Conservation (phyloP, 2,329 filamentous ascomycete genomes). For the Emergomyces africanus region DNA sequence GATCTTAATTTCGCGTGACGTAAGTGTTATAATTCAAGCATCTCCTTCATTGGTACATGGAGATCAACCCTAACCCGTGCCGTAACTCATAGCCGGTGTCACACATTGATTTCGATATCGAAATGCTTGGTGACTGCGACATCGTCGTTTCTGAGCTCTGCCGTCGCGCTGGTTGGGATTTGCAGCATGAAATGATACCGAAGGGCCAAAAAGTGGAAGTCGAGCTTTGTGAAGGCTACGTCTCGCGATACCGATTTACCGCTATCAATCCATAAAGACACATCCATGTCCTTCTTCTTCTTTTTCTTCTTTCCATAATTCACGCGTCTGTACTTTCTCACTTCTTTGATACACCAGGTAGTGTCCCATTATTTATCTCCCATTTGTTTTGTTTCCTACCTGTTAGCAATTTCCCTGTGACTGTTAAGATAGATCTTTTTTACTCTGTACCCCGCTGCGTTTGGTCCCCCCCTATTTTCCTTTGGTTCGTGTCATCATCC, state of each 20-base stretch:
- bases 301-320: slow-evolving; percentile 2
- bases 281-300: slow-evolving; percentile 9
- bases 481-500: slow-evolving; percentile 1
- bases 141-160: slow-evolving; percentile 79
- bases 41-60: neutral
- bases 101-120: slow-evolving; percentile 93
- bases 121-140: slow-evolving; percentile 91
- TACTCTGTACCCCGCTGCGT: neutral
- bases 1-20: slow-evolving; percentile 74
- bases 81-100: slow-evolving; percentile 46
- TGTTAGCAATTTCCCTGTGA: neutral
- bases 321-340: slow-evolving; percentile 7
- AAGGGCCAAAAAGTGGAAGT: slow-evolving; percentile 50
- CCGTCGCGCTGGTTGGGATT: slow-evolving; percentile 63
- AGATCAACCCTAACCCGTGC: slow-evolving; percentile 10
- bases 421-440: slow-evolving; percentile 1
- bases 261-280: slow-evolving; percentile 13
- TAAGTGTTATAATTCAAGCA: slow-evolving; percentile 22
- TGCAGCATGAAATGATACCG: slow-evolving; percentile 76
- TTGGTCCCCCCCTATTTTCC: neutral
- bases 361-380: slow-evolving; percentile 29
- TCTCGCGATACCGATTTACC: slow-evolving; percentile 32
- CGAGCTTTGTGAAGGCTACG: slow-evolving; percentile 34
- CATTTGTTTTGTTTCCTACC: slow-evolving; percentile 39
- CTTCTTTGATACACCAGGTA: neutral